Conservation (phyloP, 805 yeast genomes). For the Metschnikowia noctiluminum region DNA sequence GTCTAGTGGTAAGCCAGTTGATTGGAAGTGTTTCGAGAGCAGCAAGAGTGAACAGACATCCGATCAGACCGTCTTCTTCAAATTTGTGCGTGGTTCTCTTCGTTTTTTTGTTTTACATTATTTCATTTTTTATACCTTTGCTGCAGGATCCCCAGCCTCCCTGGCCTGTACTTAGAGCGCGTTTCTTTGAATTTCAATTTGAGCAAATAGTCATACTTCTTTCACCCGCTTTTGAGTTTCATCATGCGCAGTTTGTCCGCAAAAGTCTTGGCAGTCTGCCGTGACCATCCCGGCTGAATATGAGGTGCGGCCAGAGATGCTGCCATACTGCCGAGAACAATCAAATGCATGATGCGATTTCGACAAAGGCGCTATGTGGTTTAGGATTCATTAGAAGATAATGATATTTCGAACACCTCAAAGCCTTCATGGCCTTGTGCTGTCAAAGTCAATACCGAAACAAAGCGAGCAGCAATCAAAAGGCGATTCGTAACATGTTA, state of each 20-base stretch:
- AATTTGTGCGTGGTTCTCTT: too few relatives aligned
- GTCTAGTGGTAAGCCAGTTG: too few relatives aligned
- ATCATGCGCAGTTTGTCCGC: not conserved
- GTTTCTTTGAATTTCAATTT: not conserved
- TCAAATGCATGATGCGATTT: not conserved
- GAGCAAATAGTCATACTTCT: constrained; percentile 3
- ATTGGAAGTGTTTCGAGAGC: too few relatives aligned
- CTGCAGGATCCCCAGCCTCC: not conserved
- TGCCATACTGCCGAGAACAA: not conserved
- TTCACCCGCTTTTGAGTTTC: not conserved
- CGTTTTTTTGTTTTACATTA: not conserved
- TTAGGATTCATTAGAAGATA: not conserved
- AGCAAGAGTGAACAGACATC: too few relatives aligned
- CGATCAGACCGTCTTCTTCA: too few relatives aligned
- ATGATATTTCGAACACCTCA: not conserved
- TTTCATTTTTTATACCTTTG: not conserved
- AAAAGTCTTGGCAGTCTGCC: constrained; percentile 3
- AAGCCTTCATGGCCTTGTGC: not conserved
- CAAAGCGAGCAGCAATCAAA: not conserved
- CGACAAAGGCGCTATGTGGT: not conserved
- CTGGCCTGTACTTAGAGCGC: not conserved
- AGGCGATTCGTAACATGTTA: not conserved
- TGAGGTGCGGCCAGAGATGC: not conserved
- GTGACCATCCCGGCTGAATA: not conserved
- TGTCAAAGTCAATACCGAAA: not conserved